A percentile compares a stretch with the other conserved stretches of the same genome.
phyloP scores from a whole-genome alignment of 495 filamentous ascomycete genomes.

The Hypoxylon fuscum region DNA sequence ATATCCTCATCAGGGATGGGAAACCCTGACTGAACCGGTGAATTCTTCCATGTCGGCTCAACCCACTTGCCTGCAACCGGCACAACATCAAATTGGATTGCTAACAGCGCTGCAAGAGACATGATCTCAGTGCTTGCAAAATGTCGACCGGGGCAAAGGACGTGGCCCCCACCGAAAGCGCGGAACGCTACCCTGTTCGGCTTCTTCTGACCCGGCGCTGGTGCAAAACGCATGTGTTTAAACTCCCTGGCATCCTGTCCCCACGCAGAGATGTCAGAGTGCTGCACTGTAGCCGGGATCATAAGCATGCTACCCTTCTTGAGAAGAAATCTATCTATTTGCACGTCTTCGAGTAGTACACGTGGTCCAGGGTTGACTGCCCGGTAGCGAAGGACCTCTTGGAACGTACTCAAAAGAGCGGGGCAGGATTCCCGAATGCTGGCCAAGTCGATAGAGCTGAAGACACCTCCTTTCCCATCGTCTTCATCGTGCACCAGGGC shows the following conservation, averaged over 20 bases:
- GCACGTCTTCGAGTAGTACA: conserved; percentile 40
- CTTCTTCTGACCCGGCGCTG: conserved; percentile 15
- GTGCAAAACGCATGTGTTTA: conserved; percentile 43
- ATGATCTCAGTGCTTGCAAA: conserved; percentile 49
- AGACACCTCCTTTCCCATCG: background rate
- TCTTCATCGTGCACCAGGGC: conserved; percentile 12
- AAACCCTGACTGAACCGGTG: conserved; percentile 26
- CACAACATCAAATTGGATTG: conserved; percentile 52
- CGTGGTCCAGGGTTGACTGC: conserved; percentile 34
- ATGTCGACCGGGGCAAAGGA: conserved; percentile 47
- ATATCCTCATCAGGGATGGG: conserved; percentile 36
- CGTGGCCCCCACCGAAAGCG: conserved; percentile 44
- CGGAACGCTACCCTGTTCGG: conserved; percentile 44
- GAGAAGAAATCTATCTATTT: too few relatives aligned
- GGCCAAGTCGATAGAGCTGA: conserved; percentile 28
- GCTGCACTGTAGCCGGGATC: conserved; percentile 42
- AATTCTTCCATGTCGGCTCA: conserved; percentile 33
- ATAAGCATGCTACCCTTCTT: conserved; percentile 46
- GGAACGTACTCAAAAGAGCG: conserved; percentile 33
- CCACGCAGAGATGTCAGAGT: conserved; percentile 39
- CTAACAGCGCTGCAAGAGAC: conserved; percentile 47
- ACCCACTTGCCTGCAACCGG: conserved; percentile 30
- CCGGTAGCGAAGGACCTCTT: conserved; percentile 42
- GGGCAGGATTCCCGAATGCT: conserved; percentile 32
- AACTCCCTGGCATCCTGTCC: conserved; percentile 40